A percentile compares a stretch with the other conserved stretches of the same genome.
Conservation (phyloP, 768 basidiomycete species). For the Auricularia heimuer region DNA sequence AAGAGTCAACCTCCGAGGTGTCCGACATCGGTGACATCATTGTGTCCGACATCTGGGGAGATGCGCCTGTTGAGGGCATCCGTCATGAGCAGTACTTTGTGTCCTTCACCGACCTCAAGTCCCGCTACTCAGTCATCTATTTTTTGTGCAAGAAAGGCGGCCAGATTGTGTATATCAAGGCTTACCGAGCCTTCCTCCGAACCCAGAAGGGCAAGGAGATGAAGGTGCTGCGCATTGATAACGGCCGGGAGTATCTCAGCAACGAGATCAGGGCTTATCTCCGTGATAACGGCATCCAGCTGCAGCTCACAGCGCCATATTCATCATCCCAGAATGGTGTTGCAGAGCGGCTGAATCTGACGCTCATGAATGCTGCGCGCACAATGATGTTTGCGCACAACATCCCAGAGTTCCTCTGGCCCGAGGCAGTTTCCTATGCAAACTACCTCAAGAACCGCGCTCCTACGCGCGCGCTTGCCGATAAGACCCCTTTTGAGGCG, state of each 20-base stretch:
- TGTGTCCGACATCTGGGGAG: conserved; percentile 9
- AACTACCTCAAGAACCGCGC: conserved; percentile 7
- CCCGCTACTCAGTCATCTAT: conserved; percentile 2
- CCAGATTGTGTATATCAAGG: neutral
- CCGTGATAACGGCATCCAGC: conserved; percentile 7
- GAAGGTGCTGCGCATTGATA: conserved; percentile 12
- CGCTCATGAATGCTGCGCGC: neutral
- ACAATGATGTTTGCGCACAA: conserved; percentile 4
- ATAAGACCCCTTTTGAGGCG: conserved; percentile 17
- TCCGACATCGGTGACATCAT: neutral
- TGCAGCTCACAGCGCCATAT: conserved; percentile 21
- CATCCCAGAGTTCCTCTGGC: neutral
- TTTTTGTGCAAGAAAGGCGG: conserved; percentile 6
- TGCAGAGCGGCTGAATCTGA: neutral
- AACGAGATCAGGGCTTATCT: conserved; percentile 11
- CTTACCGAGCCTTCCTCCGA: conserved; percentile 5
- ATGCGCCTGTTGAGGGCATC: neutral
- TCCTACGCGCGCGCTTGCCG: neutral
- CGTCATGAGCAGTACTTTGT: conserved; percentile 5
- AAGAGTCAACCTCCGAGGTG: neutral
- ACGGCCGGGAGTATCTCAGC: conserved; percentile 17
- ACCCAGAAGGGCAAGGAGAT: conserved; percentile 8
- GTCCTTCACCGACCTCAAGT: conserved; percentile 9
- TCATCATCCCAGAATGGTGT: conserved; percentile 29
- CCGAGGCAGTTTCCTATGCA: neutral